Evolutionary conservation across 139 green algal genomes (phyloP), one percentile per base, ranked within the genome.

Genomic region (Gonium pectorale): DNA sequence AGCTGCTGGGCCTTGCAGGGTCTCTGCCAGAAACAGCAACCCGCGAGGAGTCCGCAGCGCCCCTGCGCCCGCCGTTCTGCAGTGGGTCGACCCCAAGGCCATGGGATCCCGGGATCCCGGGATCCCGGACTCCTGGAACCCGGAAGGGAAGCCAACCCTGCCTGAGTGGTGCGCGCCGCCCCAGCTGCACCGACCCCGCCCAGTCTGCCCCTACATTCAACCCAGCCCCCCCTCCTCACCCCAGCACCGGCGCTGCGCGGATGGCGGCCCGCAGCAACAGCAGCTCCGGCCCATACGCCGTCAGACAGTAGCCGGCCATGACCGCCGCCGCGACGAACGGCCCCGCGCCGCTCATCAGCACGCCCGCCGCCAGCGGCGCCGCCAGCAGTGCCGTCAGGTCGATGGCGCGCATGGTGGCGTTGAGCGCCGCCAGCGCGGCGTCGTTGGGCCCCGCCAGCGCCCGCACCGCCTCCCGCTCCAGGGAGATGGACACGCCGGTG

Each of bases 311-410:
- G 4, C 71, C 70, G 5, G 77, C 60, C 37, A 96, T 88, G 9
- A 67, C 69, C 2, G 88, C 26, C 31, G 92, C 81, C 2, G 91
- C 88, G 3, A 51, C 40, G 0, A 74, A 43, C 27, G 82, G 86
- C 26, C 84, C 80, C 21, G 33, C 71, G 46, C 69, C 88, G 15
- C 94, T 93, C 93, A 98, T 96, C 33, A 96, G 52, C 33, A 94
- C 75, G 7, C 95, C 95, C 6, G 90, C 88, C 0, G 71, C 67
- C 15, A 95, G 83, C 29, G 95, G 95, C 0, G 90, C 89, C 5
- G 90, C 64, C 56, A 98, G 92, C 62, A 95, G 88, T 69, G 88
- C 96, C 0, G 70, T 89, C 52, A 98, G 89, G 80, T 98, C 95
- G 72, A 98, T 97, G 0, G 91, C 89, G 6, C 93, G 89, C 92